A percentile compares a stretch with the other conserved stretches of the same genome.
These are phyloP conservation scores for Pharus latifolius DNA, from an alignment of 176 grass and related monocot genomes.

Conservation along the genomic window DNA sequence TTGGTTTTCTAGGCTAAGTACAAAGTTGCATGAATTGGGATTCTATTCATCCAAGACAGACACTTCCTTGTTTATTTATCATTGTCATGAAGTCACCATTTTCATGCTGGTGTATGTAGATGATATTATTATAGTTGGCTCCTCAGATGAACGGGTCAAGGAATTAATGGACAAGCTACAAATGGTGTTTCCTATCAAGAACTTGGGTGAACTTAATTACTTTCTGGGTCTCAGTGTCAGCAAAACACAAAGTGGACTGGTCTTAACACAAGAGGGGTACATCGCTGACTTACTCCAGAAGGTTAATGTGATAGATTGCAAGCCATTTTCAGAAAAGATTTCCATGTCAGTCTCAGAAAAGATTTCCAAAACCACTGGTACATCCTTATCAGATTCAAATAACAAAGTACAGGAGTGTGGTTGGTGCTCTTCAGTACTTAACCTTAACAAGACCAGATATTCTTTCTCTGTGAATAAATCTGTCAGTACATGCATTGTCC, in stretches of 20 bases:
- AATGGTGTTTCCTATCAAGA: neutral
- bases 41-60: neutral
- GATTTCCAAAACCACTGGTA: fast-evolving
- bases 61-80: neutral
- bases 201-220: neutral
- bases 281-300: neutral
- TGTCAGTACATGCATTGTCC: neutral
- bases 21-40: neutral
- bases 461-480: neutral
- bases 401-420: neutral
- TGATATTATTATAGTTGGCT: too few species aligned
- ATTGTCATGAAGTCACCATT: neutral
- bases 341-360: neutral
- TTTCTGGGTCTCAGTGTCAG: neutral
- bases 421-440: neutral
- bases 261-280: neutral
- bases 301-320: neutral
- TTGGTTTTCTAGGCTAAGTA: neutral
- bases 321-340: neutral
- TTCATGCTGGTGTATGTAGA: neutral
- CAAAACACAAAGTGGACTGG: fast-evolving
- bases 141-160: too few species aligned
- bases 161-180: neutral
- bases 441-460: neutral
- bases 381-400: fast-evolving